Conservation (phyloP, 208 protist genomes). For the Angomonas deanei region DNA sequence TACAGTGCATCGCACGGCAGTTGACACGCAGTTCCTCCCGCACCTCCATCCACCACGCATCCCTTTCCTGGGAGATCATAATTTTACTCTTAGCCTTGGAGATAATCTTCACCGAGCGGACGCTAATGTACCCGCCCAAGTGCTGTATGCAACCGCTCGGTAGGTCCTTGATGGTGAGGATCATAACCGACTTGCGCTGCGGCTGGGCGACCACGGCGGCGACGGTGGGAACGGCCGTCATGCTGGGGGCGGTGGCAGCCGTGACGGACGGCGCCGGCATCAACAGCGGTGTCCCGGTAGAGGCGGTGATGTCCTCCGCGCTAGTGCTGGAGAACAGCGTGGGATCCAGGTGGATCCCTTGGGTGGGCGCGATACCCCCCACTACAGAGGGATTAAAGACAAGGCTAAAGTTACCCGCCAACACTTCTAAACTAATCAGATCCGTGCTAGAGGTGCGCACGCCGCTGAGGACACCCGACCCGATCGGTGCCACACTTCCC, state of each 20-base stretch:
- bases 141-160: conserved; percentile 69
- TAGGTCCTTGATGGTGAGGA: conserved; percentile 85
- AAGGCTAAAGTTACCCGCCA: background rate
- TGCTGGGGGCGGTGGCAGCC: background rate
- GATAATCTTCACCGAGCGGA: conserved; percentile 86
- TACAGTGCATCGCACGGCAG: conserved; percentile 85
- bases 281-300: background rate
- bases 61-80: conserved; percentile 83
- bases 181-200: conserved; percentile 15
- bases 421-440: background rate
- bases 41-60: conserved; percentile 92
- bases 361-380: background rate
- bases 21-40: conserved; percentile 87
- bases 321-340: background rate
- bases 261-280: background rate
- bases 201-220: background rate
- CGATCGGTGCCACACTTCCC: too few species aligned
- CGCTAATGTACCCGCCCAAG: conserved; percentile 85
- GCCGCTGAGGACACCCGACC: too few species aligned
- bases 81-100: conserved; percentile 77
- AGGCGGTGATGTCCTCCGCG: background rate
- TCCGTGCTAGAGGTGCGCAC: background rate
- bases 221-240: background rate
- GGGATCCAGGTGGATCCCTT: background rate
- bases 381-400: background rate